These are phyloP conservation scores for Purshia tridentata DNA, from an alignment of 306 rosid species.

Conservation along the genomic window DNA sequence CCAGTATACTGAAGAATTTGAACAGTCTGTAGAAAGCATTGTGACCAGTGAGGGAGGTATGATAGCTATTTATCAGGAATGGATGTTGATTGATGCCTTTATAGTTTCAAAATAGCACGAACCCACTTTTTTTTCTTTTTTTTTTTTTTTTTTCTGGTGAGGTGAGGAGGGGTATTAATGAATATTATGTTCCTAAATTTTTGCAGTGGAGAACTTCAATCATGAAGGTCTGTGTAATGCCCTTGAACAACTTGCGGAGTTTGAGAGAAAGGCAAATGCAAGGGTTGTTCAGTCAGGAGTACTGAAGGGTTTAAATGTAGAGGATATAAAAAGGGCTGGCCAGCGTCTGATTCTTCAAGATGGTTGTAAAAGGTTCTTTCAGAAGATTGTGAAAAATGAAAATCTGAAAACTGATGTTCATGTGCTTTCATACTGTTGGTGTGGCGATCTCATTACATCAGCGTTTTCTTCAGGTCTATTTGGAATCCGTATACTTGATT, in stretches of 20 bases:
- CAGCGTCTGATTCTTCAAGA: constrained; percentile 23
- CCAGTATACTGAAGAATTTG: constrained; percentile 17
- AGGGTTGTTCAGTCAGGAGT: constrained; percentile 27
- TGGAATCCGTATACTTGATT: no score
- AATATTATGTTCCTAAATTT: not conserved
- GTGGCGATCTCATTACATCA: constrained; percentile 24
- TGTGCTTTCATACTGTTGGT: constrained; percentile 32
- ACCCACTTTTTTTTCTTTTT: no score
- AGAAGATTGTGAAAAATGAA: constrained; percentile 15
- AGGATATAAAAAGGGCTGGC: constrained; percentile 25
- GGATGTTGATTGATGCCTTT: not conserved
- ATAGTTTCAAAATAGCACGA: not conserved
- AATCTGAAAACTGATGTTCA: constrained; percentile 17
- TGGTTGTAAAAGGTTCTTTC: constrained; percentile 32
- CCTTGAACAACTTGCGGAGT: constrained; percentile 19
- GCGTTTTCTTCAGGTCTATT: constrained; percentile 32
- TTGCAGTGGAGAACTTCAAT: constrained; percentile 15
- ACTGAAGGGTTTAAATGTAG: constrained; percentile 12
- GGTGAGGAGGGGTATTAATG: no score
- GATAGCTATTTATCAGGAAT: not conserved
- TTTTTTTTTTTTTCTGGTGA: no score
- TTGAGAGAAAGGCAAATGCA: constrained; percentile 26
- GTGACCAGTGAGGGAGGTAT: constrained; percentile 14
- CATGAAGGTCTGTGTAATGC: constrained; percentile 8
- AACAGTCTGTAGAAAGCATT: constrained; percentile 11